phyloP scores from a whole-genome alignment of 1,284 basidiomycete species.

The Trichosporon sp. region DNA sequence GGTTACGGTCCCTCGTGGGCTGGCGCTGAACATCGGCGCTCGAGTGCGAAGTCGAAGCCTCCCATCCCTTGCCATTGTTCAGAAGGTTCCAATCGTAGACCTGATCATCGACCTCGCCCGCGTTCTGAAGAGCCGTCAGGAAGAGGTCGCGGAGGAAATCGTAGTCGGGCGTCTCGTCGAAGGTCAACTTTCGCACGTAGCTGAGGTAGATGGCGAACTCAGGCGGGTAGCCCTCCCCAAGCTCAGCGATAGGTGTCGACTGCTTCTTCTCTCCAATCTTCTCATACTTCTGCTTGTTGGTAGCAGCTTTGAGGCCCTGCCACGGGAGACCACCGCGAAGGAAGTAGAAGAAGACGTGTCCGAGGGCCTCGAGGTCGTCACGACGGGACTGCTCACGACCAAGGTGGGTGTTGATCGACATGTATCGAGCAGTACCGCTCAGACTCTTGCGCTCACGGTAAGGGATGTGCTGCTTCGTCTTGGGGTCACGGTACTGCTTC shows the following conservation, averaged over 20 bases:
- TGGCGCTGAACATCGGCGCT: slow-evolving; percentile 42
- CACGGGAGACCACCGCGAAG: slow-evolving; percentile 87
- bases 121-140: slow-evolving; percentile 85
- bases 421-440: slow-evolving; percentile 87
- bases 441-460: slow-evolving; percentile 93
- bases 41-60: slow-evolving; percentile 63
- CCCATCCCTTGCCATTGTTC: slow-evolving; percentile 93
- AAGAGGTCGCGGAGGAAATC: slow-evolving; percentile 92
- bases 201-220: slow-evolving; percentile 98
- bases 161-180: slow-evolving; percentile 95
- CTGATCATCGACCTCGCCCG: slow-evolving; percentile 82
- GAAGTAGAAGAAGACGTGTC: slow-evolving; percentile 98
- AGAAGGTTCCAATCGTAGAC: slow-evolving; percentile 89
- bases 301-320: slow-evolving; percentile 95
- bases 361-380: slow-evolving; percentile 91
- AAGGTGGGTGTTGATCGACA: slow-evolving; percentile 96
- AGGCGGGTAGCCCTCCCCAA: slow-evolving; percentile 89
- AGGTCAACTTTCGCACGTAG: slow-evolving; percentile 92
- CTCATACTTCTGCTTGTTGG: slow-evolving; percentile 98
- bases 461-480: slow-evolving; percentile 95
- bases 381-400: slow-evolving; percentile 92
- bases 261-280: slow-evolving; percentile 99
- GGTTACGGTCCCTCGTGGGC: slow-evolving; percentile 47
- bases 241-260: slow-evolving; percentile 89
- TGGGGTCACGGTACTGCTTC: slow-evolving; percentile 95